These are phyloP conservation scores for Hymenoscyphus salicellus DNA, from an alignment of 2,329 filamentous ascomycete species.

Conservation along the genomic window DNA sequence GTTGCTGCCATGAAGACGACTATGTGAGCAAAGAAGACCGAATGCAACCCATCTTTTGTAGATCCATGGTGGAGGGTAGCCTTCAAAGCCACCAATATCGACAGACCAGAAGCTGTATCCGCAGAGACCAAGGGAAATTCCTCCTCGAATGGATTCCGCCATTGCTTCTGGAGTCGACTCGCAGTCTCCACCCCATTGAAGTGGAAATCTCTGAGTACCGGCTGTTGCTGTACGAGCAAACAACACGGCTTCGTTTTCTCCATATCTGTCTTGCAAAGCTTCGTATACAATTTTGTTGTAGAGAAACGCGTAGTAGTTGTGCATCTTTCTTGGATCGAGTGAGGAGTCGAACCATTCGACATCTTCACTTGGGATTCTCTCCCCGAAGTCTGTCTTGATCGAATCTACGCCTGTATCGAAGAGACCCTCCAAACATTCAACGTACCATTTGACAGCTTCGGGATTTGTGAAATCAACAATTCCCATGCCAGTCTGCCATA, in stretches of 20 bases:
- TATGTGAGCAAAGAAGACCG: constrained; percentile 59
- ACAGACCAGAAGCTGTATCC: constrained; percentile 61
- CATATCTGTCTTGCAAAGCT: constrained; percentile 47
- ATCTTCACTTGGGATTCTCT: constrained; percentile 55
- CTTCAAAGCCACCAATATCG: constrained; percentile 63
- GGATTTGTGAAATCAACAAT: constrained; percentile 63
- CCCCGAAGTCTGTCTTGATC: constrained; percentile 64
- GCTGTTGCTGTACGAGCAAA: constrained; percentile 59
- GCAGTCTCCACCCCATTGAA: constrained; percentile 62
- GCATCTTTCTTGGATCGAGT: constrained; percentile 54
- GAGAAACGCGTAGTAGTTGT: constrained; percentile 61
- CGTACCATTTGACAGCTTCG: constrained; percentile 54
- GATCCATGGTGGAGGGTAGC: constrained; percentile 53
- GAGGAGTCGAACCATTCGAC: constrained; percentile 52
- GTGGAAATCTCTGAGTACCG: constrained; percentile 57
- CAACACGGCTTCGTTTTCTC: constrained; percentile 51
- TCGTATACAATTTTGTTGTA: constrained; percentile 61
- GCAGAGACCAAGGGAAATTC: constrained; percentile 53
- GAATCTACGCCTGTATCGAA: constrained; percentile 59
- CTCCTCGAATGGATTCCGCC: constrained; percentile 59
- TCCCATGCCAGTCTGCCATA: constrained; percentile 64
- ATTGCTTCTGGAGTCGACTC: constrained; percentile 61
- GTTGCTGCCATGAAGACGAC: constrained; percentile 56
- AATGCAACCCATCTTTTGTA: constrained; percentile 66
- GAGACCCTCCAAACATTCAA: constrained; percentile 48